A percentile compares a stretch with the other conserved stretches of the same genome.
phyloP scores from a whole-genome alignment of 1,139 yeast genomes.

The Geotrichum cucujoidarum region DNA sequence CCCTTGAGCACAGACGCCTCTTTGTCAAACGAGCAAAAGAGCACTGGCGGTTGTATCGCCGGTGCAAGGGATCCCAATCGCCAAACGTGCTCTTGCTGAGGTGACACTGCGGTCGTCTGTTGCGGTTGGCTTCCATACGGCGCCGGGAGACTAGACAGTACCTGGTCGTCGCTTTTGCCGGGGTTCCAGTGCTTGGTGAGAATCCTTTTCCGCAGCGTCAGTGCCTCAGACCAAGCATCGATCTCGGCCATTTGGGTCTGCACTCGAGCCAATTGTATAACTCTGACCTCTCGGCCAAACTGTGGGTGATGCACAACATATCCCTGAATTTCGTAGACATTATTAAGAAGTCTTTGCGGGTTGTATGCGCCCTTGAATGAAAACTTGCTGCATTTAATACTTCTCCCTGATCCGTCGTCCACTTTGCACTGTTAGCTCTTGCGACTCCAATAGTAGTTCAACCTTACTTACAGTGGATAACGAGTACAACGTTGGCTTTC shows the following conservation, averaged over 20 bases:
- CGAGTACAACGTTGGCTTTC: conserved; percentile 4
- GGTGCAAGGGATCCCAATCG: conserved; percentile 13
- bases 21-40: conserved; percentile 11
- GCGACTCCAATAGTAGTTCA: background rate
- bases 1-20: background rate
- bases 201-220: conserved; percentile 20
- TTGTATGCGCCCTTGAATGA: conserved; percentile 9
- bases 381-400: conserved; percentile 15
- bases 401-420: conserved; percentile 11
- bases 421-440: background rate
- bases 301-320: conserved; percentile 15
- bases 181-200: conserved; percentile 23
- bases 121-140: background rate
- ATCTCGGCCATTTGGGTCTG: conserved; percentile 15
- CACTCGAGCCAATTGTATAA: conserved; percentile 13
- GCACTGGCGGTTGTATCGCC: conserved; percentile 1
- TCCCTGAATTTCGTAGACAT: conserved; percentile 23
- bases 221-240: conserved; percentile 20
- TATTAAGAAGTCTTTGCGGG: conserved; percentile 1
- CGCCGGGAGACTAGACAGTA: background rate
- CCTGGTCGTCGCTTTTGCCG: background rate
- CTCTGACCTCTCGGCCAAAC: conserved; percentile 21
- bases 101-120: background rate
- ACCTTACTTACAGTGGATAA: conserved; percentile 5
- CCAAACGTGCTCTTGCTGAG: conserved; percentile 8